Evolutionary conservation across 2,329 filamentous ascomycete genomes (phyloP), one percentile per base, ranked within the genome.

Genomic region (Alternaria dauci): DNA sequence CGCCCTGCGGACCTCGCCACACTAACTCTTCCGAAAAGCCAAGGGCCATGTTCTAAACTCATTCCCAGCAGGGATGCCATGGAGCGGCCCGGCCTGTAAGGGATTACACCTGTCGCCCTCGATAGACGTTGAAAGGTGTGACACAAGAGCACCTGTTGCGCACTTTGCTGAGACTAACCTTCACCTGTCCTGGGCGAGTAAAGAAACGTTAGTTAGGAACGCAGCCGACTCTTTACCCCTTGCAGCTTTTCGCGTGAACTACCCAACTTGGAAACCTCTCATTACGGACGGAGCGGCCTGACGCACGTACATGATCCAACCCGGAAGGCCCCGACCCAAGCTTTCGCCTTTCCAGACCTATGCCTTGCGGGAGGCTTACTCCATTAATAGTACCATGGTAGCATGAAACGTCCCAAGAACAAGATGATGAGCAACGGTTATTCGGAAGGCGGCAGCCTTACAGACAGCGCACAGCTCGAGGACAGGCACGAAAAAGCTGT

Each of bases 321-420:
- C 32, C 53, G 43, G 25, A 48, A 50, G 42, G 18, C 23, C 18
- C n/a, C 14, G 43, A 25, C 30, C 43, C 53, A 55, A 48, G 53
- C 34, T 28, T 34, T 44, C 44, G 41, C 38, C 12, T 39, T 32
- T 51, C 25, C 30, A 55, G 53, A 55, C 53, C 16, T 41, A n/a
- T 46, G 18, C 18, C 18, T 25, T 46, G 43, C 43, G 53, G 43
- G 26, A 32, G 14, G 11, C 39, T 34, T 39, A 43, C 43, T 50
- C 53, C 53, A 55, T 55, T 25, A 32, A 55, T 55, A 55, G 53
- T 55, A 55, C 43, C 53, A 41, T 55, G 43, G 32, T 50, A 50
- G 32, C 23, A 23, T 38, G 46, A 50, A 48, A 48, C 46, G 46
- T 50, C 34, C 20, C 14, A 36, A 36, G 32, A 34, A 41, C 34